Evolutionary conservation across 2,329 filamentous ascomycete genomes (phyloP).

Genomic region (Pseudopithomyces chartarum): DNA sequence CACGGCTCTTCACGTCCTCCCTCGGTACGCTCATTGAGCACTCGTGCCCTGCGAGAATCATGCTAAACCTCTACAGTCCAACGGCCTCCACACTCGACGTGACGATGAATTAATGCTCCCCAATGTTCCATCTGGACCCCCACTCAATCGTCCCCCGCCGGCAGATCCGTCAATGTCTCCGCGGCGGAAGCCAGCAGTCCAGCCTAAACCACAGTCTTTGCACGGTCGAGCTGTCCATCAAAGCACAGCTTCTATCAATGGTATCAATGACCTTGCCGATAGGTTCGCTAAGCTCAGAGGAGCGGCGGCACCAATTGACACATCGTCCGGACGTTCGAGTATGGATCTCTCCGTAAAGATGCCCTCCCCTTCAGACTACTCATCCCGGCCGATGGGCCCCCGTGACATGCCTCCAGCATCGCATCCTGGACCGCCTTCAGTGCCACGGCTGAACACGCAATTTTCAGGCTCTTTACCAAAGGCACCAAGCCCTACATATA

Average conservation of each 20-base stretch:
- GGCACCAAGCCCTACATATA: conserved; percentile 76
- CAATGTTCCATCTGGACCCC: conserved; percentile 29
- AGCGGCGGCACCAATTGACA: conserved; percentile 25
- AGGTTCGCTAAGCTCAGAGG: conserved; percentile 45
- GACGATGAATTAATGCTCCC: conserved; percentile 45
- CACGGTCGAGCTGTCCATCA: conserved; percentile 64
- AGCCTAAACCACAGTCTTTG: conserved; percentile 71
- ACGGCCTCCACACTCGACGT: conserved; percentile 15
- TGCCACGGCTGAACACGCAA: conserved; percentile 56
- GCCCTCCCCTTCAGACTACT: conserved; percentile 48
- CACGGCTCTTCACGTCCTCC: conserved; percentile 13
- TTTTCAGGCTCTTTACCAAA: conserved; percentile 67
- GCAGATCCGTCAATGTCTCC: conserved; percentile 25
- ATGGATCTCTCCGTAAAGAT: conserved; percentile 45
- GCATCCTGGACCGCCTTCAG: conserved; percentile 45
- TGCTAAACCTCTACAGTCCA: conserved; percentile 20
- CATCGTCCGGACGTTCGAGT: conserved; percentile 24
- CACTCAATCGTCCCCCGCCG: conserved; percentile 26
- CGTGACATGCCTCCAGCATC: conserved; percentile 57
- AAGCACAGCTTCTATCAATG: conserved; percentile 28
- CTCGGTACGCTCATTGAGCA: conserved; percentile 2
- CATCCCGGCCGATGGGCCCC: conserved; percentile 52
- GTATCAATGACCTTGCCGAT: conserved; percentile 39
- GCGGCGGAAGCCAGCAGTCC: conserved; percentile 50
- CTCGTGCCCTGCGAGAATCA: neutral